phyloP scores from a whole-genome alignment of 1,139 yeast species.

The Geotrichum restrictum region DNA sequence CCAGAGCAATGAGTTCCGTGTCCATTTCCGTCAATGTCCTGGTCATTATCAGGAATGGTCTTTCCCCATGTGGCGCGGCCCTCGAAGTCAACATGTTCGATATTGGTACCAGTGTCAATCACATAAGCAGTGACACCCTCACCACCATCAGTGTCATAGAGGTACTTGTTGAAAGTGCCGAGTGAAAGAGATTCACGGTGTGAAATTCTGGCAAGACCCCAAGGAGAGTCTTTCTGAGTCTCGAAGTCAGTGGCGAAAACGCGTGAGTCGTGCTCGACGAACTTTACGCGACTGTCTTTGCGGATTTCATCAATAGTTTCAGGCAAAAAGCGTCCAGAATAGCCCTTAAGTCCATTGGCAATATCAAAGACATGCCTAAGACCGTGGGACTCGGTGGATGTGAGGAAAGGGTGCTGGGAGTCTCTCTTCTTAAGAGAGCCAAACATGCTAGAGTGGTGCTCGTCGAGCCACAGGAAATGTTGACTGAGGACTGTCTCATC shows the following conservation, averaged over 20 bases:
- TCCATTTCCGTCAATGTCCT: slow-evolving; percentile 86
- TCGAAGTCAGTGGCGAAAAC: slow-evolving; percentile 63
- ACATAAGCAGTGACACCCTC: slow-evolving; percentile 82
- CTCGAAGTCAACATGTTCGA: slow-evolving; percentile 70
- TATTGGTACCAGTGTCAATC: slow-evolving; percentile 84
- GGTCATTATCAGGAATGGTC: slow-evolving; percentile 80
- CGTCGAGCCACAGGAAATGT: slow-evolving; percentile 22
- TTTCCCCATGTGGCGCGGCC: slow-evolving; percentile 95
- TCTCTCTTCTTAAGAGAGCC: slow-evolving; percentile 20
- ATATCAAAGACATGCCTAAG: slow-evolving; percentile 62
- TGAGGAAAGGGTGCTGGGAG: slow-evolving; percentile 43
- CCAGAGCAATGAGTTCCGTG: slow-evolving; percentile 70
- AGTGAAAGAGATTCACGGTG: slow-evolving; percentile 58
- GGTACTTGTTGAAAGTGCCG: slow-evolving; percentile 74
- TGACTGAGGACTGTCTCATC: slow-evolving; percentile 16
- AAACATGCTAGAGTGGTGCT: slow-evolving; percentile 13
- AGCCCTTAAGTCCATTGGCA: slow-evolving; percentile 44
- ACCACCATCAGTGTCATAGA: slow-evolving; percentile 77
- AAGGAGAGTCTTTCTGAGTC: slow-evolving; percentile 81
- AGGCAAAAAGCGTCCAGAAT: slow-evolving; percentile 65
- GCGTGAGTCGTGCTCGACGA: slow-evolving; percentile 74
- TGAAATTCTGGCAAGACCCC: slow-evolving; percentile 94
- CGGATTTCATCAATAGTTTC: slow-evolving; percentile 57
- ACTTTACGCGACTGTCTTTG: slow-evolving; percentile 46
- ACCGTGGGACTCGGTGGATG: slow-evolving; percentile 46